Conservation (phyloP, 2,329 filamentous ascomycete genomes). For the Trichoderma brevicompactum region DNA sequence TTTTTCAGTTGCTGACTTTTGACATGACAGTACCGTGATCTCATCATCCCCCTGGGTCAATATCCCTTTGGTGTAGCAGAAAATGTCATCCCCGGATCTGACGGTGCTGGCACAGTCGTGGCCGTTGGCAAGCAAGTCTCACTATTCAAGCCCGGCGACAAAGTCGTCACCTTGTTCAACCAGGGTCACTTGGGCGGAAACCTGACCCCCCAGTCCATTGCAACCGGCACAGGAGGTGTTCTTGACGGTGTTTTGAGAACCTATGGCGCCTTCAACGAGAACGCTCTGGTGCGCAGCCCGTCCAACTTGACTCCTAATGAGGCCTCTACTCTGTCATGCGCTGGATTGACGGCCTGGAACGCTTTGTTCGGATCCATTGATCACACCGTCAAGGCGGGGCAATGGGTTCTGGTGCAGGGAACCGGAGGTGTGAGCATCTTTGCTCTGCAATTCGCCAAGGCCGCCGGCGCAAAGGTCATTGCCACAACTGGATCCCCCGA, state of each 20-base stretch:
- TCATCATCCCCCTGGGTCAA: slow-evolving; percentile 54
- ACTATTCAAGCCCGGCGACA: slow-evolving; percentile 57
- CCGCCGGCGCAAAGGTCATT: slow-evolving; percentile 53
- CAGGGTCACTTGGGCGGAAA: slow-evolving; percentile 55
- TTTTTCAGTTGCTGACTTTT: not conserved
- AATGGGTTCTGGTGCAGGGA: slow-evolving; percentile 69
- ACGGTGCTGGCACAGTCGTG: slow-evolving; percentile 58
- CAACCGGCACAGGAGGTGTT: slow-evolving; percentile 68
- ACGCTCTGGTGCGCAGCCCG: slow-evolving; percentile 68
- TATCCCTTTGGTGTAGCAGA: slow-evolving; percentile 51
- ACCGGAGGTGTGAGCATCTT: slow-evolving; percentile 72
- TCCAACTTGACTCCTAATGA: slow-evolving; percentile 57
- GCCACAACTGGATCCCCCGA: slow-evolving; percentile 52
- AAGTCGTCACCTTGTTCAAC: slow-evolving; percentile 65
- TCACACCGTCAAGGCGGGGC: slow-evolving; percentile 54
- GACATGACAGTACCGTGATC: slow-evolving; percentile 52
- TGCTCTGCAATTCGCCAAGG: slow-evolving; percentile 62
- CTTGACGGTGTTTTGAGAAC: slow-evolving; percentile 70
- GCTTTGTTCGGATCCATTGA: slow-evolving; percentile 61
- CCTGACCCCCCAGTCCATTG: slow-evolving; percentile 41
- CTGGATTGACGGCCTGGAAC: slow-evolving; percentile 69
- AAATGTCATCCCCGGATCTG: slow-evolving; percentile 56
- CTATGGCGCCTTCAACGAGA: slow-evolving; percentile 69
- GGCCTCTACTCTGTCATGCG: slow-evolving; percentile 62
- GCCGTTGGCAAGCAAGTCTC: slow-evolving; percentile 55